These are phyloP conservation scores for Apophysomyces ossiformis DNA, from an alignment of 371 early-diverging fungal species.

Conservation along the genomic window DNA sequence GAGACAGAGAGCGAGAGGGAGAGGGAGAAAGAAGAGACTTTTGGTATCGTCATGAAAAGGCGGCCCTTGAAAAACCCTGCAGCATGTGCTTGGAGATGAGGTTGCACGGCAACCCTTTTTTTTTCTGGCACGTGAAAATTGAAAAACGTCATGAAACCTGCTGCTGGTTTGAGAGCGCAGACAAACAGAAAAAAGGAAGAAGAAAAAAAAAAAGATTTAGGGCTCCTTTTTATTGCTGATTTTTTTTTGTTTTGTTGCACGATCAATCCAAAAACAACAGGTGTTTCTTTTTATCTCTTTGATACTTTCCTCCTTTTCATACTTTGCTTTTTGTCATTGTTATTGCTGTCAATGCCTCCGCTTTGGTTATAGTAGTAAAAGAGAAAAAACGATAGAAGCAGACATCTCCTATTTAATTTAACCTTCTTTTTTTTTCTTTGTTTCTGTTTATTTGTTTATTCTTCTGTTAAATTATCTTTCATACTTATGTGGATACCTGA, in stretches of 20 bases:
- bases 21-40: no score
- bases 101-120: no score
- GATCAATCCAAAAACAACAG: not conserved
- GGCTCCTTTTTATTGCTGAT: not conserved
- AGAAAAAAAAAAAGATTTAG: no score
- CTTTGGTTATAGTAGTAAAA: not conserved
- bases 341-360: not conserved
- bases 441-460: conserved; percentile 8
- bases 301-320: conserved; percentile 17
- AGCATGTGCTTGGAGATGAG: no score
- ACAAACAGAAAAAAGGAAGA: no score
- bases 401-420: conserved; percentile 11
- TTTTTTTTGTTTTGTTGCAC: conserved; percentile 17
- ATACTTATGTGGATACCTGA: conserved; percentile 13
- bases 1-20: no score
- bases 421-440: not conserved
- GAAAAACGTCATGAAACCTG: conserved; percentile 19
- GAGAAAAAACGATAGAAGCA: not conserved
- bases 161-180: not conserved
- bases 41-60: no score
- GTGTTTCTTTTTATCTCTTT: not conserved
- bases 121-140: conserved; percentile 17
- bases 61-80: no score
- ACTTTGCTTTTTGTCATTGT: not conserved
- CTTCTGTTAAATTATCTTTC: not conserved